These are phyloP conservation scores for grape (Vitis vinifera) DNA, from an alignment of 164 flowering plant genomes.

Conservation along the genomic window DNA sequence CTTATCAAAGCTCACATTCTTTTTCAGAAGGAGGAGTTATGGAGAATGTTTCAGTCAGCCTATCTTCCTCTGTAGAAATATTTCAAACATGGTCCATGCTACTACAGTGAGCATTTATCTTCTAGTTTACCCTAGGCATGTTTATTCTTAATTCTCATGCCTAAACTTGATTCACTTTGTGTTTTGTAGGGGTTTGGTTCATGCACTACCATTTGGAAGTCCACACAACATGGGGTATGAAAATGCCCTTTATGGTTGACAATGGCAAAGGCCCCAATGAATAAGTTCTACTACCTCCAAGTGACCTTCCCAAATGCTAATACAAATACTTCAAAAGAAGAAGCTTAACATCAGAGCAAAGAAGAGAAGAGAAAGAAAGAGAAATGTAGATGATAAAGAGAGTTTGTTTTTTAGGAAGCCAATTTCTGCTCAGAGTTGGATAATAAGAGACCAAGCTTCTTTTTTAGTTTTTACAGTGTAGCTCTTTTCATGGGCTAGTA, in stretches of 20 bases:
- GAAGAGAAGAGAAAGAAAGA: too few relatives aligned
- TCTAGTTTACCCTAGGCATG: background rate
- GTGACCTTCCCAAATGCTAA: constrained; percentile 21
- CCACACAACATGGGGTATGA: constrained; percentile 57
- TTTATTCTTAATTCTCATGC: too few relatives aligned
- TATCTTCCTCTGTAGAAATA: constrained; percentile 91
- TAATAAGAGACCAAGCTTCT: too few relatives aligned
- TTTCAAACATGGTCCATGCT: constrained; percentile 97
- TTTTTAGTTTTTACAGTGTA: too few relatives aligned
- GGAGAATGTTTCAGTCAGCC: constrained; percentile 98
- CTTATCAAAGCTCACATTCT: constrained; percentile 88
- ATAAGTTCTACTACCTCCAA: constrained; percentile 33
- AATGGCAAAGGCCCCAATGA: constrained; percentile 17
- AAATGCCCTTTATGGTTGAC: background rate
- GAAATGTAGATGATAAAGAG: too few relatives aligned
- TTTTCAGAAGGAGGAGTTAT: constrained; percentile 87
- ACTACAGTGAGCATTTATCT: constrained; percentile 16
- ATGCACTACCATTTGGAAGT: constrained; percentile 64
- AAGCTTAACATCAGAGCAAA: too few relatives aligned
- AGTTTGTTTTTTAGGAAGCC: too few relatives aligned
- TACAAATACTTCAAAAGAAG: too few relatives aligned
- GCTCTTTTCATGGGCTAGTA: too few relatives aligned
- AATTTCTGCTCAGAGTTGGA: too few relatives aligned
- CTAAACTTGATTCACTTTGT: too few relatives aligned
- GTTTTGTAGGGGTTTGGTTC: constrained; percentile 54